These are phyloP conservation scores for Kwoniella dendrophila DNA, from an alignment of 768 basidiomycete genomes.

Conservation along the genomic window DNA sequence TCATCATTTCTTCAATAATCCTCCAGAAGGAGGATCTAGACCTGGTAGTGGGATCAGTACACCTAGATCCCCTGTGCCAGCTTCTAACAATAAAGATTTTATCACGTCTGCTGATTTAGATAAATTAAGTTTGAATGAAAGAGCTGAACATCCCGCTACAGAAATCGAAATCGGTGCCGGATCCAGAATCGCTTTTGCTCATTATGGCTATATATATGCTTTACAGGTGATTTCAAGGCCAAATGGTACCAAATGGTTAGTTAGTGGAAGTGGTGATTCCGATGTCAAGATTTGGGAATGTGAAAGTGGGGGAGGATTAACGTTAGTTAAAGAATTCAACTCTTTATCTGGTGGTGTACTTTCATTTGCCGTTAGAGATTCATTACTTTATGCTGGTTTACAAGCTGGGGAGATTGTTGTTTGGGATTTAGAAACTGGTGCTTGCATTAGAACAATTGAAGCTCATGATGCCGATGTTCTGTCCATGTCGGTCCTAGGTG, in stretches of 20 bases:
- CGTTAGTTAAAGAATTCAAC: constrained; percentile 33
- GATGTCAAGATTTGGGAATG: constrained; percentile 65
- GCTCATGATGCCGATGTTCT: constrained; percentile 87
- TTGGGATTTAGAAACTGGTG: constrained; percentile 85
- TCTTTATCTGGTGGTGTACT: constrained; percentile 70
- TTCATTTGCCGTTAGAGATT: constrained; percentile 72
- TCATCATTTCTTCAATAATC: constrained; percentile 91
- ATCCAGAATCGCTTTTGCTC: constrained; percentile 83
- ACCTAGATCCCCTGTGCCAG: constrained; percentile 14
- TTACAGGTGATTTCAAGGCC: constrained; percentile 62
- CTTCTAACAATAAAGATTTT: constrained; percentile 12
- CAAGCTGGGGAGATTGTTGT: constrained; percentile 93
- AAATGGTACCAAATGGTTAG: constrained; percentile 60
- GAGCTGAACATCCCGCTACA: constrained; percentile 20
- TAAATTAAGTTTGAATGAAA: constrained; percentile 13
- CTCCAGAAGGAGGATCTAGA: constrained; percentile 68
- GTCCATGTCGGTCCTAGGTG: constrained; percentile 70
- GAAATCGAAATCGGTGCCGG: constrained; percentile 62
- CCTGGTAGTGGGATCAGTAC: constrained; percentile 56
- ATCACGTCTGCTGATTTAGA: constrained; percentile 20
- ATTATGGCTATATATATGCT: constrained; percentile 92
- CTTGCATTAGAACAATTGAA: constrained; percentile 80
- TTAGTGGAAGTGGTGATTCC: constrained; percentile 89
- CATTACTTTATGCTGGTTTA: constrained; percentile 86
- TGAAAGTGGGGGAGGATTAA: constrained; percentile 41